A percentile compares a stretch with the other conserved stretches of the same genome.
These are phyloP conservation scores for Aureobasidium uvarum DNA, from an alignment of 2,329 filamentous ascomycete genomes.

Conservation along the genomic window DNA sequence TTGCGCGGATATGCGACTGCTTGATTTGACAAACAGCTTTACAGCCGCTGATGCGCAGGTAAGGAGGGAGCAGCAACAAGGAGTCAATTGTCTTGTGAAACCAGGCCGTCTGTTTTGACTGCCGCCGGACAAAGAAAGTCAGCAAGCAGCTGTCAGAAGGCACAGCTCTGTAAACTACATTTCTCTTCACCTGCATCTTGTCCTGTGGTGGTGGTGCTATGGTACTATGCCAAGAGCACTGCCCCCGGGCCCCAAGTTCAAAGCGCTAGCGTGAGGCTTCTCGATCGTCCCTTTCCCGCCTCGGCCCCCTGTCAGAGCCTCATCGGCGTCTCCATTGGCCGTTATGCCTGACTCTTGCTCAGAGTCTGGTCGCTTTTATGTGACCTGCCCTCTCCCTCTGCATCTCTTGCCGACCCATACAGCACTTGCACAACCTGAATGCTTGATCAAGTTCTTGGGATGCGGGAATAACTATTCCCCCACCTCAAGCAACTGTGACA, in stretches of 20 bases:
- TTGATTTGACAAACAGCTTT: conserved; percentile 11
- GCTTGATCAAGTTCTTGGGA: neutral
- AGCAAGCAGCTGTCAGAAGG: conserved; percentile 10
- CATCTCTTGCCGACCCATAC: neutral
- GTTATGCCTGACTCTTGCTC: conserved; percentile 6
- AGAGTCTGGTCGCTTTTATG: neutral
- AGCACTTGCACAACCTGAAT: neutral
- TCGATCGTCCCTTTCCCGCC: conserved; percentile 13
- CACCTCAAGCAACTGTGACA: neutral
- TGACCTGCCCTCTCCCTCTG: conserved; percentile 2
- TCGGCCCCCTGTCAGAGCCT: conserved; percentile 21
- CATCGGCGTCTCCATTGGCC: conserved; percentile 14
- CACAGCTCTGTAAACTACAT: conserved; percentile 14
- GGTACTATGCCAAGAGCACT: conserved; percentile 13
- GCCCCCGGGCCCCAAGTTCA: conserved; percentile 3
- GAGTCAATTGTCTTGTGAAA: neutral
- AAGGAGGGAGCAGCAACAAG: neutral
- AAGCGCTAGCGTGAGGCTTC: conserved; percentile 6
- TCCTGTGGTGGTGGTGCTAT: conserved; percentile 6
- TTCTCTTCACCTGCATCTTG: neutral
- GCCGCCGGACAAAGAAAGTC: conserved; percentile 1
- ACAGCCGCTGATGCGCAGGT: neutral
- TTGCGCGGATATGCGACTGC: conserved; percentile 1
- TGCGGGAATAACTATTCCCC: neutral
- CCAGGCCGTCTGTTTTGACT: neutral